Evolutionary conservation across 2,329 filamentous ascomycete species (phyloP).

Genomic region (Epichloe coenophiala): DNA sequence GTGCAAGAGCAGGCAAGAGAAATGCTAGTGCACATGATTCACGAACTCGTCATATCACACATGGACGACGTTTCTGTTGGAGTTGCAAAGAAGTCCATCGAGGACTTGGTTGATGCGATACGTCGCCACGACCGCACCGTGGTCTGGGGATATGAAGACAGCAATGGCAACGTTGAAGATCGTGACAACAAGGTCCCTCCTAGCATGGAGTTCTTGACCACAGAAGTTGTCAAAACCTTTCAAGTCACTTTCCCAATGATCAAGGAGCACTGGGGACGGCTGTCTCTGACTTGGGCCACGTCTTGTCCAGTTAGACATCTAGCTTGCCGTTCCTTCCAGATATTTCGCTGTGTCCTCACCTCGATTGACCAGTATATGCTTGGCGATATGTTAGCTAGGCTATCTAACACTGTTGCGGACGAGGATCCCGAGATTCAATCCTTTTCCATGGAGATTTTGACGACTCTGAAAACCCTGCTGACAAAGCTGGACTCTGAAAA

Average conservation of each 20-base stretch:
- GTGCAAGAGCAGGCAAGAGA: conserved; percentile 95
- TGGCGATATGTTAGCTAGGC: conserved; percentile 84
- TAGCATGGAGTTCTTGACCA: conserved; percentile 75
- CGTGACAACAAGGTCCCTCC: conserved; percentile 69
- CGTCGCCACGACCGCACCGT: conserved; percentile 73
- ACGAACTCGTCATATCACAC: conserved; percentile 74
- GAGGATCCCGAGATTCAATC: conserved; percentile 89
- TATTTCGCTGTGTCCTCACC: conserved; percentile 87
- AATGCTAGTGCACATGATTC: conserved; percentile 95
- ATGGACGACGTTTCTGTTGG: conserved; percentile 56
- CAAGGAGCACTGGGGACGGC: conserved; percentile 79
- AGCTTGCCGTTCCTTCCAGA: conserved; percentile 92
- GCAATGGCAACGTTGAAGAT: conserved; percentile 63
- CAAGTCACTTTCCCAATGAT: conserved; percentile 72
- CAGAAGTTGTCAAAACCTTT: conserved; percentile 74
- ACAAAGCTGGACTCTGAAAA: conserved; percentile 67
- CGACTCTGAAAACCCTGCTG: conserved; percentile 84
- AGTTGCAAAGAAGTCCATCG: conserved; percentile 58
- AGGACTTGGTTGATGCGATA: conserved; percentile 77
- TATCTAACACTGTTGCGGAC: conserved; percentile 95
- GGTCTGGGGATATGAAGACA: conserved; percentile 90
- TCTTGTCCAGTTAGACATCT: conserved; percentile 91
- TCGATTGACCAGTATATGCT: conserved; percentile 88
- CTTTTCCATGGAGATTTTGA: conserved; percentile 95
- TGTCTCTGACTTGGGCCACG: conserved; percentile 89